Percentiles rank a stretch among this genome's conserved stretches.
Evolutionary conservation across 129 eudicot species (phyloP).

Genomic region (Flaveria ramosissima): DNA sequence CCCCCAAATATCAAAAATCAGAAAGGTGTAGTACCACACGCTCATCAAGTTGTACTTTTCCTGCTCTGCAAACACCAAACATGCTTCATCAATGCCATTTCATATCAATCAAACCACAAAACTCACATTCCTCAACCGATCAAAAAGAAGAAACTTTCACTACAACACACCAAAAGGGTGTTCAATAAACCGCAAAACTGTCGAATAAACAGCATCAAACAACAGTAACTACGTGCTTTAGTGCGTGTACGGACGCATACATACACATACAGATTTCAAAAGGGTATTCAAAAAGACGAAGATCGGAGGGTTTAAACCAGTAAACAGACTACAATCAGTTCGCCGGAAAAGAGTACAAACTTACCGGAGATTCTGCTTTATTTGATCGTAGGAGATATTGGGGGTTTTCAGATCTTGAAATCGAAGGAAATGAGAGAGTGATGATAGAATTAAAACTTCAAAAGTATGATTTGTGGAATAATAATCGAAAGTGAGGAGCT

Average conservation of each 20-base stretch:
- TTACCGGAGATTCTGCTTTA: slow-evolving; percentile 37
- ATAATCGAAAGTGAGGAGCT: slow-evolving; percentile 32
- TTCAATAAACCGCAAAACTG: slow-evolving; percentile 25
- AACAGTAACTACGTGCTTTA: neutral
- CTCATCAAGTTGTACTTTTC: slow-evolving; percentile 31
- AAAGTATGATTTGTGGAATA: slow-evolving; percentile 39
- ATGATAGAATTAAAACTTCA: slow-evolving; percentile 1
- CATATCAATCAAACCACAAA: slow-evolving; percentile 29
- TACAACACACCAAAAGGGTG: slow-evolving; percentile 27
- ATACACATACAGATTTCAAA: slow-evolving; percentile 18
- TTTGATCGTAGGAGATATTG: slow-evolving; percentile 25
- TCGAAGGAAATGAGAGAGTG: slow-evolving; percentile 32
- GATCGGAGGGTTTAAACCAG: slow-evolving; percentile 40
- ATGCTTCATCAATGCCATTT: slow-evolving; percentile 40
- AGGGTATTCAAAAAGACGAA: slow-evolving; percentile 28
- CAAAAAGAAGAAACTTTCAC: slow-evolving; percentile 26
- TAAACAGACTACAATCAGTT: slow-evolving; percentile 14
- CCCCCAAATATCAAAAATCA: slow-evolving; percentile 10
- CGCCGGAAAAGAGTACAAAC: slow-evolving; percentile 26
- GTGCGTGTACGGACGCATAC: slow-evolving; percentile 27
- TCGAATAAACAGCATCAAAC: slow-evolving; percentile 19
- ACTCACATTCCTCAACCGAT: slow-evolving; percentile 40
- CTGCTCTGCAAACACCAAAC: slow-evolving; percentile 19
- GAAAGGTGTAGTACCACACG: slow-evolving; percentile 31
- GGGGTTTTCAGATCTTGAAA: slow-evolving; percentile 51